Percentiles rank a stretch among this genome's conserved stretches.
Conservation (phyloP, 2,329 filamentous ascomycete species). For the Fusarium ambrosium region DNA sequence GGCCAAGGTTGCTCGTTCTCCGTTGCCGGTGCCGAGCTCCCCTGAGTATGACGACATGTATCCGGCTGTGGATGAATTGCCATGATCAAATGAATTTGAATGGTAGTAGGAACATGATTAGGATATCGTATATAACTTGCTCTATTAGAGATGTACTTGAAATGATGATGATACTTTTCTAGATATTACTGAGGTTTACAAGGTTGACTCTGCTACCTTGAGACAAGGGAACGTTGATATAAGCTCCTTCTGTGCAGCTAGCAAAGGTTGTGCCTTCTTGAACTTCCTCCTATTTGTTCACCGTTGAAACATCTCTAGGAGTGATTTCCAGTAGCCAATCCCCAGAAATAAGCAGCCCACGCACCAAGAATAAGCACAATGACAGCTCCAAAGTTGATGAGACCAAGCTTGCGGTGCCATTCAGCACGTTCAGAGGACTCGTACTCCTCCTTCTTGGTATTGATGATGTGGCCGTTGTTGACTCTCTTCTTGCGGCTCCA, state of each 20-base stretch:
- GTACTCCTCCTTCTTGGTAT: conserved; percentile 58
- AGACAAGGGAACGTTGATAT: background rate
- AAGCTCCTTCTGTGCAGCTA: background rate
- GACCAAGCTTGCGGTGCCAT: conserved; percentile 58
- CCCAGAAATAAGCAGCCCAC: conserved; percentile 72
- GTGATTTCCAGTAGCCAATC: conserved; percentile 65
- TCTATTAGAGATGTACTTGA: background rate
- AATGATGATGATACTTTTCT: background rate
- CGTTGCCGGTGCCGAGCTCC: background rate
- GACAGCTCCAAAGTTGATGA: conserved; percentile 59
- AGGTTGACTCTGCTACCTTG: background rate
- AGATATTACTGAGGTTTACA: background rate
- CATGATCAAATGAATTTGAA: background rate
- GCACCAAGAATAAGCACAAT: conserved; percentile 63
- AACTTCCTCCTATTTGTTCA: background rate
- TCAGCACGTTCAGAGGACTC: conserved; percentile 50
- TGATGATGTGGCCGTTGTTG: conserved; percentile 58
- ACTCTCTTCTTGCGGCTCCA: conserved; percentile 70
- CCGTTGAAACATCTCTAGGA: background rate
- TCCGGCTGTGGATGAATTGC: background rate
- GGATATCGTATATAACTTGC: background rate
- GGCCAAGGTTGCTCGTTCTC: background rate
- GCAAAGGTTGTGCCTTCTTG: background rate
- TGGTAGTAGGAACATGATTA: background rate
- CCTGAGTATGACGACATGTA: background rate